Evolutionary conservation across 768 basidiomycete genomes (phyloP).

Genomic region (Piloderma croceum): DNA sequence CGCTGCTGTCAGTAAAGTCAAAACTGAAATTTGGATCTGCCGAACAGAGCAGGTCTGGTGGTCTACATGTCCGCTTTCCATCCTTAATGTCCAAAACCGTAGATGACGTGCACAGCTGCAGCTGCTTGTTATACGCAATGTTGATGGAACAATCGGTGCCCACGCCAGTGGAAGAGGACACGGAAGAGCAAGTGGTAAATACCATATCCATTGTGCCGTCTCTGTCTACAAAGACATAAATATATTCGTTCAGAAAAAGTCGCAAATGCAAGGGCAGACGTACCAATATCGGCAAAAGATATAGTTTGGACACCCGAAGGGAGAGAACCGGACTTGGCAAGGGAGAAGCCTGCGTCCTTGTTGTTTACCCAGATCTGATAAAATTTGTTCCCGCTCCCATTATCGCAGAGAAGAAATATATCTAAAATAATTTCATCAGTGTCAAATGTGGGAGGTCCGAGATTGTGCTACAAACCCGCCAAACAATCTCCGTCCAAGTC

Average conservation of each 20-base stretch:
- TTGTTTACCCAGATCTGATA: conserved; percentile 94
- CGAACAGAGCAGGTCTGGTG: conserved; percentile 74
- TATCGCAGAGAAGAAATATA: conserved; percentile 82
- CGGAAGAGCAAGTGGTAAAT: conserved; percentile 74
- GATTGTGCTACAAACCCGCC: conserved; percentile 51
- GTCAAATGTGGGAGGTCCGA: background rate
- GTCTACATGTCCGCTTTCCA: conserved; percentile 58
- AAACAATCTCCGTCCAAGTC: conserved; percentile 96
- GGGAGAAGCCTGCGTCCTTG: conserved; percentile 66
- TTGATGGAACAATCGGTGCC: conserved; percentile 80
- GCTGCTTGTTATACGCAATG: conserved; percentile 90
- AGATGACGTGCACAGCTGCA: conserved; percentile 66
- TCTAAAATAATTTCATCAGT: conserved; percentile 39
- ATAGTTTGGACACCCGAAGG: conserved; percentile 75
- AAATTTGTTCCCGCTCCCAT: conserved; percentile 48
- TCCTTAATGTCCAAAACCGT: conserved; percentile 45
- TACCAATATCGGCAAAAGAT: conserved; percentile 89
- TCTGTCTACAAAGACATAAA: conserved; percentile 53
- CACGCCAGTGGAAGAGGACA: conserved; percentile 63
- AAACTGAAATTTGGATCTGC: conserved; percentile 79
- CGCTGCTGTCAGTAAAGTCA: conserved; percentile 46
- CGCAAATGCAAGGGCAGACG: conserved; percentile 13
- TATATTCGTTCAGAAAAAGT: background rate
- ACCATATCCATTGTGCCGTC: conserved; percentile 97
- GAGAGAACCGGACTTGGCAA: conserved; percentile 61